A percentile compares a stretch with the other conserved stretches of the same genome.
These are phyloP conservation scores for Cutaneotrichosporon sp. DNA, from an alignment of 1,284 basidiomycete species.

Conservation along the genomic window DNA sequence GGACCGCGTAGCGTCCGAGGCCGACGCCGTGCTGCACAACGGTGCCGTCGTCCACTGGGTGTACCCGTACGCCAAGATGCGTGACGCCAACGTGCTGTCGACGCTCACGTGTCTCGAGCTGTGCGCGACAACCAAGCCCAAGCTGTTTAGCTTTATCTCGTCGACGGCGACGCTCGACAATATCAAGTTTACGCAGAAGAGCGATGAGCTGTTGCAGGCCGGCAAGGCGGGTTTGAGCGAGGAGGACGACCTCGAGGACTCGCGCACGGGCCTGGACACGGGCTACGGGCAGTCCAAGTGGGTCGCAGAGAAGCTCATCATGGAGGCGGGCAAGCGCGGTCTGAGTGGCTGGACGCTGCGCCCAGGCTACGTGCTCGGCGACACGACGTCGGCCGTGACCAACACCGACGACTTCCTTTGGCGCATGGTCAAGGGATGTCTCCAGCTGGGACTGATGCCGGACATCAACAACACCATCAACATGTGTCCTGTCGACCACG, in stretches of 20 bases:
- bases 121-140: slow-evolving; percentile 66
- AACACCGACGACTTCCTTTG: slow-evolving; percentile 99
- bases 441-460: slow-evolving; percentile 90
- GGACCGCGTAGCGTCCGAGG: slow-evolving; percentile 64
- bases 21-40: slow-evolving; percentile 87
- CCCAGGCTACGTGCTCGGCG: slow-evolving; percentile 94
- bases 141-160: slow-evolving; percentile 84
- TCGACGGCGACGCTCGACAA: slow-evolving; percentile 91
- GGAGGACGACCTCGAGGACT: slow-evolving; percentile 84
- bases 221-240: slow-evolving; percentile 71
- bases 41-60: slow-evolving; percentile 99
- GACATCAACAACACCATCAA: slow-evolving; percentile 99
- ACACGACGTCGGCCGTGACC: slow-evolving; percentile 82
- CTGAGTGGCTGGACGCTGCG: slow-evolving; percentile 83
- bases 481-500: slow-evolving; percentile 97
- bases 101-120: slow-evolving; percentile 80
- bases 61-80: slow-evolving; percentile 91
- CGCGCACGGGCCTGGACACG: slow-evolving; percentile 67
- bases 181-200: slow-evolving; percentile 80
- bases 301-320: slow-evolving; percentile 92
- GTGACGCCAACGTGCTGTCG: slow-evolving; percentile 83
- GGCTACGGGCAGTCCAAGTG: slow-evolving; percentile 98
- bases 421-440: slow-evolving; percentile 95
- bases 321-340: slow-evolving; percentile 83
- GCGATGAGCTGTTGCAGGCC: slow-evolving; percentile 60